Evolutionary conservation across 495 filamentous ascomycete species (phyloP), one percentile per base, ranked within the genome.

Genomic region (Talaromyces adpressus): DNA sequence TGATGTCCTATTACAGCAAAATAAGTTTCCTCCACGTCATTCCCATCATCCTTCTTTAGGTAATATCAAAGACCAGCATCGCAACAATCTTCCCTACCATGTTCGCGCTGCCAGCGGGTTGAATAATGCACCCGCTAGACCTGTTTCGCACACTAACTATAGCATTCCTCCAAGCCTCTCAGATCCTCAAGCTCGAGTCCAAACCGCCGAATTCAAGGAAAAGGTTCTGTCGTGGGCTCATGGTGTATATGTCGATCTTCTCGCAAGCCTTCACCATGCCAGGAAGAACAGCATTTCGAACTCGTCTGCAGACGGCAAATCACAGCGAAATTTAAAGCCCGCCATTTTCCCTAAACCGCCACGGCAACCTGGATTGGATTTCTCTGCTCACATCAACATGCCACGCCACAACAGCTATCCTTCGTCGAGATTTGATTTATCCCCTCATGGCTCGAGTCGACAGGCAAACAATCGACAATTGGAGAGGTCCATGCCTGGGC

Each of bases 161-260:
- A 59, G 54, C 39, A 20, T 47, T 16, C 62, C 41, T 36, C 62
- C 54, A 16, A 51, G 34, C 6, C 30, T 64, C n/a, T 30, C 56
- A 18, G 54, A 59, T 23, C 22, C 62, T 1, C 41, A 52, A 41
- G 62, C 71, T 5, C 70, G 72, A 0, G 67, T 71, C 7, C 71
- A 61, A 2, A 89, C 85, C 68, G 73, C 79, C 5, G 84, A 86
- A 65, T 92, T 90, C 70, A 89, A 89, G 65, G 93, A 97, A 71
- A 89, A 88, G 65, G 85, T 89, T 6, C 80, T 97, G 52, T 82
- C 87, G 16, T 93, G 89, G 85, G 94, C 94, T 32, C 91, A 97
- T 71, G 82, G 84, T 59, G 86, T 93, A 23, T 98, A 98, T 75
- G 85, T 92, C 41, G 91, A 96, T 67, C 84, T 98, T 3, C 77